Evolutionary conservation across 345 rosid species (phyloP), one percentile per base, ranked within the genome.

Genomic region (Citrus sp.): DNA sequence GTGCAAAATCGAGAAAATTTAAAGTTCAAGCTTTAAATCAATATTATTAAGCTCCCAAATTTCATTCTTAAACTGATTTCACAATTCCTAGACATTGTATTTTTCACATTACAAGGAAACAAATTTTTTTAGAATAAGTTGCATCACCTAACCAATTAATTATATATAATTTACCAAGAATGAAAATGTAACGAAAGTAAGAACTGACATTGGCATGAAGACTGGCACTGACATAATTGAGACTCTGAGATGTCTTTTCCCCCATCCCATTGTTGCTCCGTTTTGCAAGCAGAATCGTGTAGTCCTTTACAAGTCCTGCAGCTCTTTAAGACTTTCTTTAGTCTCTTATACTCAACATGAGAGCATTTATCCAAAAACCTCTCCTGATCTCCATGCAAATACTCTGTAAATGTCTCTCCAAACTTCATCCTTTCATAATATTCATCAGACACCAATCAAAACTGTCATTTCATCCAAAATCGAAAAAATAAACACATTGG

Each of bases 341-440:
- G 91, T 85, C 92, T 80, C 85, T 91, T 92, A 74, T 94, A 96
- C 82, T 91, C 97, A 32, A 94, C 94, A 80, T 92, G 94, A 59
- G 92, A 88, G 80, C 87, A 90, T 66, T 89, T 89, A 51, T 85
- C 89, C 66, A 91, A 62, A 77, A 87, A 84, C 87, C 80, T 61
- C 67, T 89, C 93, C 24, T 86, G 91, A 67, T 92, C 96, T 72
- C 97, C 95, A 61, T 79, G 93, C 77, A 91, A 72, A 80, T 90
- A 94, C 84, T 92, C 95, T 78, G 78, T 85, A 60, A 91, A 96
- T 35, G 92, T 87, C 79, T 91, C 99, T 62, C 97, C 99, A 82
- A 94, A 96, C 85, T 94, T 96, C 99, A 96, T 92, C 78, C 63
- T 86, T 77, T 61, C 59, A 32, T 10, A 7, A n/a, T 6, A 49